Conservation (phyloP, 495 filamentous ascomycete genomes). For the Aspergillus panamensis region DNA sequence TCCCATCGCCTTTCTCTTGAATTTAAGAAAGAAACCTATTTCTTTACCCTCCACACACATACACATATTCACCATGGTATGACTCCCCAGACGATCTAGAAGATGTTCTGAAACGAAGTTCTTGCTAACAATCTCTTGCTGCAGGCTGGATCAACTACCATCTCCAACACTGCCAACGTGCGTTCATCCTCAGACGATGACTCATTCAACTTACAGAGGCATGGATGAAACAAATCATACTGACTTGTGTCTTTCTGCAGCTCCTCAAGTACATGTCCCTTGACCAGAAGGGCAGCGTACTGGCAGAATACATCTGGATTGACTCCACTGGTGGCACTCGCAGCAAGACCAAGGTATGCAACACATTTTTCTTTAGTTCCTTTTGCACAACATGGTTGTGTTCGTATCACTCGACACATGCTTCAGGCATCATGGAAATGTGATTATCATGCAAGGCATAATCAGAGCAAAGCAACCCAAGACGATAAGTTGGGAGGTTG, state of each 20-base stretch:
- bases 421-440: neutral
- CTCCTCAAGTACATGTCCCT: constrained; percentile 89
- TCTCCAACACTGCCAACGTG: constrained; percentile 71
- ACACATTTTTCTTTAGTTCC: constrained; percentile 6
- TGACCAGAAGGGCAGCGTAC: constrained; percentile 77
- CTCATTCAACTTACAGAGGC: constrained; percentile 36
- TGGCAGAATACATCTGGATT: constrained; percentile 98
- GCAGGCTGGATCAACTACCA: constrained; percentile 52
- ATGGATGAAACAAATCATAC: constrained; percentile 38
- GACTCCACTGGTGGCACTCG: constrained; percentile 73
- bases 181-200: constrained; percentile 33
- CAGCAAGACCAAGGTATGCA: constrained; percentile 86
- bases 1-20: constrained; percentile 10
- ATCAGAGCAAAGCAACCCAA: neutral
- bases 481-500: neutral
- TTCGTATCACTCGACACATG: neutral
- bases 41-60: constrained; percentile 10
- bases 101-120: neutral
- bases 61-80: constrained; percentile 18
- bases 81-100: neutral
- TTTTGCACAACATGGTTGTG: neutral
- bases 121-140: constrained; percentile 11
- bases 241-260: constrained; percentile 50
- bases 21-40: constrained; percentile 25
- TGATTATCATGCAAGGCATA: neutral